Evolutionary conservation across 1,284 basidiomycete species (phyloP).

Genomic region (Stygiomarasmius scandens): DNA sequence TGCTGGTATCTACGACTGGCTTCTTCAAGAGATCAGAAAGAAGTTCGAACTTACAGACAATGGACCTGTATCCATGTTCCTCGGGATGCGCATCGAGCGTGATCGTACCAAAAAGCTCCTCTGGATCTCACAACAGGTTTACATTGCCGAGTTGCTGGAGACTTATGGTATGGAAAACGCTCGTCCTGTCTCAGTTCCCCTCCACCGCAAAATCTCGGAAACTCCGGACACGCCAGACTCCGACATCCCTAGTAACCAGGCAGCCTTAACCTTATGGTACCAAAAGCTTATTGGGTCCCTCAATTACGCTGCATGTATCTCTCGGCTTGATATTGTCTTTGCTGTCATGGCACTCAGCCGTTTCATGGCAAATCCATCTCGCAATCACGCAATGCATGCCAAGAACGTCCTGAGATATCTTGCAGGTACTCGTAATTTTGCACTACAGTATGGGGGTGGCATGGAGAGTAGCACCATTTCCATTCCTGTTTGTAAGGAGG

Average conservation of each 20-base stretch:
- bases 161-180: slow-evolving; percentile 14
- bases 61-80: not conserved
- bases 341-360: not conserved
- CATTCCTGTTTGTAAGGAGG: not conserved
- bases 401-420: not conserved
- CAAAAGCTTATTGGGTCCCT: not conserved
- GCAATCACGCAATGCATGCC: not conserved
- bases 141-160: slow-evolving; percentile 8
- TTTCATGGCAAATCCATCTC: not conserved
- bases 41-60: not conserved
- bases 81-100: slow-evolving; percentile 1
- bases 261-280: too few species aligned
- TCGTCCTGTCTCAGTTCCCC: slow-evolving; percentile 9
- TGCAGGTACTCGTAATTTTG: not conserved
- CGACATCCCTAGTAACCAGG: too few species aligned
- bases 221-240: too few species aligned
- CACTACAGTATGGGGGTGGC: not conserved
- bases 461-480: too few species aligned
- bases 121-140: slow-evolving; percentile 7
- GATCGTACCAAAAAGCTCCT: not conserved
- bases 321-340: slow-evolving; percentile 7
- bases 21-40: not conserved
- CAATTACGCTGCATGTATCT: not conserved
- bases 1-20: not conserved
- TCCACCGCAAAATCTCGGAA: not conserved